Conservation (phyloP, 1,284 basidiomycete species). For the Rhodotorula sp. region DNA sequence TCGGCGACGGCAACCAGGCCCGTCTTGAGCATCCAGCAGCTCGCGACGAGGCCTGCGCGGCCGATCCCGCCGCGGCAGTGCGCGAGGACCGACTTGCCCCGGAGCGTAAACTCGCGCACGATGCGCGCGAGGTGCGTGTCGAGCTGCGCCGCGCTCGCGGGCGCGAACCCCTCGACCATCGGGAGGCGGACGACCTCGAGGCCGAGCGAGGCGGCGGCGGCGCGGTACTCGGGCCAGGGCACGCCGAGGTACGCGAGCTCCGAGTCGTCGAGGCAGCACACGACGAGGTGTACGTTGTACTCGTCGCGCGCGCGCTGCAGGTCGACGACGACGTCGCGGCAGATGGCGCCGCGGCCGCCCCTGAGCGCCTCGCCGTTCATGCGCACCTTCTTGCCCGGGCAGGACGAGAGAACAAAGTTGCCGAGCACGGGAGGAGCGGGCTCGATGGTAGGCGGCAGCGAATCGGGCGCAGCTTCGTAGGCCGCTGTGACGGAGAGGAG, state of each 20-base stretch:
- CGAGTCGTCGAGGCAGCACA: conserved; percentile 56
- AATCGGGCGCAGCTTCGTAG: background rate
- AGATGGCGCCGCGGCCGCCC: conserved; percentile 75
- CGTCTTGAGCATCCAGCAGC: conserved; percentile 89
- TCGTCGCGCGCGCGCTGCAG: conserved; percentile 68
- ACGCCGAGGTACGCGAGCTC: conserved; percentile 82
- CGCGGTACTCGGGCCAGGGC: conserved; percentile 75
- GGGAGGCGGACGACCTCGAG: conserved; percentile 81
- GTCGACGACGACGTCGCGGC: conserved; percentile 76
- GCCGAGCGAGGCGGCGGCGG: conserved; percentile 64
- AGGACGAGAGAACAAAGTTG: conserved; percentile 87
- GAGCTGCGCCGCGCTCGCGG: conserved; percentile 58
- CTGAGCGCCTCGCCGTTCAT: conserved; percentile 51
- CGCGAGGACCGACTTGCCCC: conserved; percentile 72
- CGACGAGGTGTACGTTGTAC: conserved; percentile 33
- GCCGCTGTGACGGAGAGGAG: conserved; percentile 23
- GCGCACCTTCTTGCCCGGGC: conserved; percentile 95
- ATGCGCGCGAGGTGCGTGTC: conserved; percentile 69
- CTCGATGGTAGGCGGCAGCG: background rate
- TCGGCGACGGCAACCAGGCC: conserved; percentile 60
- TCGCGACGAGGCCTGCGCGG: conserved; percentile 87
- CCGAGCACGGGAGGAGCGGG: conserved; percentile 58
- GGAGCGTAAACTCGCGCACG: conserved; percentile 72
- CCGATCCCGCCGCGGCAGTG: conserved; percentile 96
- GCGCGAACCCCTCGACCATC: conserved; percentile 86